phyloP scores from a whole-genome alignment of 805 yeast species.

The Maudiozyma barnettii region DNA sequence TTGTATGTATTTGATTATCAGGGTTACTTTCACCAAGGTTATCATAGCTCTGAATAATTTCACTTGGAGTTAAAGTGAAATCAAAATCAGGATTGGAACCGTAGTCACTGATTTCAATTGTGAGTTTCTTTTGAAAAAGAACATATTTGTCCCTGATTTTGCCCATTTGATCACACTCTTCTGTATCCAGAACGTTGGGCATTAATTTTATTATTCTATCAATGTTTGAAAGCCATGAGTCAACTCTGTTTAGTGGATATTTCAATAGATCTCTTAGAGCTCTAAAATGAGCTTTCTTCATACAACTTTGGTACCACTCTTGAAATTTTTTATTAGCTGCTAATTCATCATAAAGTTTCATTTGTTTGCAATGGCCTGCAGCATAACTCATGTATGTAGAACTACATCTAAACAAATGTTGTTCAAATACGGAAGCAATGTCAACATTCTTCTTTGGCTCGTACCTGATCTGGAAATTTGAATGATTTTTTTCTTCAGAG shows the following conservation, averaged over 20 bases:
- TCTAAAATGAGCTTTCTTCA: constrained; percentile 19
- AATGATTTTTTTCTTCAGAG: constrained; percentile 1
- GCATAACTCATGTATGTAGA: constrained; percentile 30
- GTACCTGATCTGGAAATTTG: neutral
- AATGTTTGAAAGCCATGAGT: constrained; percentile 17
- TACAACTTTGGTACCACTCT: constrained; percentile 31
- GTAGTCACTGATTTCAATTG: constrained; percentile 14
- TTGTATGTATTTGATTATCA: neutral
- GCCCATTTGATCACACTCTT: neutral
- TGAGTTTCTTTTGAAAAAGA: constrained; percentile 10
- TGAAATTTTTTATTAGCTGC: constrained; percentile 13
- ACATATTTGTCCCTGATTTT: constrained; percentile 7
- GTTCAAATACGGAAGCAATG: constrained; percentile 25
- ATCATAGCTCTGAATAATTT: constrained; percentile 22
- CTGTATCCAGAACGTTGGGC: neutral
- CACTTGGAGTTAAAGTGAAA: constrained; percentile 21
- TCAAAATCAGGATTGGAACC: constrained; percentile 13
- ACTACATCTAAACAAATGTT: constrained; percentile 27
- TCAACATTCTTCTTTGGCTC: constrained; percentile 12
- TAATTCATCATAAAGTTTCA: constrained; percentile 18
- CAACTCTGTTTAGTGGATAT: constrained; percentile 27
- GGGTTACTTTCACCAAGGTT: neutral
- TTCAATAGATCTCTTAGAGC: constrained; percentile 26
- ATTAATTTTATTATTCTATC: constrained; percentile 1
- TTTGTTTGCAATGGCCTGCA: constrained; percentile 25